Conservation (phyloP, 495 filamentous ascomycete genomes). For the Trichoderma reesei region DNA sequence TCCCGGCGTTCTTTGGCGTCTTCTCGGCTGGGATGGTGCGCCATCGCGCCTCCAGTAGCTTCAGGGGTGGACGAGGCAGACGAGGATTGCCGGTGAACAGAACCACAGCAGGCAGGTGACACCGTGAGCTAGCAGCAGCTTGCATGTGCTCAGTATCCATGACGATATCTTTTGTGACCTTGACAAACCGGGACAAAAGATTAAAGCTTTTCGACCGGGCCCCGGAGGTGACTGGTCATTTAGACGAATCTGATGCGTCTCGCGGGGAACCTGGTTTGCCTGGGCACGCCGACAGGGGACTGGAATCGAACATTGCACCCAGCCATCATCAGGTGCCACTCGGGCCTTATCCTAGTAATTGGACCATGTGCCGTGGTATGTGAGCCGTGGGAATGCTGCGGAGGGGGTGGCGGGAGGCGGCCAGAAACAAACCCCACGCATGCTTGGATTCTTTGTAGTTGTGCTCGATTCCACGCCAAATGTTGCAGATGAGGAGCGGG, state of each 20-base stretch:
- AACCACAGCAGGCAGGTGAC: constrained; percentile 7
- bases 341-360: not conserved
- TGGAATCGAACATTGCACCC: not conserved
- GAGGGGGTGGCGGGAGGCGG: not conserved
- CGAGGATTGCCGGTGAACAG: not conserved
- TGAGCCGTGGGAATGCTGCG: not conserved
- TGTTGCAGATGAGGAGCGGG: no score
- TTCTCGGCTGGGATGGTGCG: not conserved
- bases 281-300: not conserved
- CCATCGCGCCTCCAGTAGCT: not conserved
- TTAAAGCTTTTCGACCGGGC: not conserved
- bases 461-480: no score
- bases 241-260: not conserved
- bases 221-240: not conserved
- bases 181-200: not conserved
- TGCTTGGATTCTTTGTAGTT: not conserved
- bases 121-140: not conserved
- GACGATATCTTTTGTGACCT: not conserved
- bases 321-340: not conserved
- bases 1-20: no score
- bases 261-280: not conserved
- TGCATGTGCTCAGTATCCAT: not conserved
- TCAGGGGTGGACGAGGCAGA: not conserved
- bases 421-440: not conserved
- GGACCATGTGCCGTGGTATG: not conserved